Evolutionary conservation across 2,329 filamentous ascomycete species (phyloP), one percentile per base, ranked within the genome.

Genomic region (Claviceps monticola): DNA sequence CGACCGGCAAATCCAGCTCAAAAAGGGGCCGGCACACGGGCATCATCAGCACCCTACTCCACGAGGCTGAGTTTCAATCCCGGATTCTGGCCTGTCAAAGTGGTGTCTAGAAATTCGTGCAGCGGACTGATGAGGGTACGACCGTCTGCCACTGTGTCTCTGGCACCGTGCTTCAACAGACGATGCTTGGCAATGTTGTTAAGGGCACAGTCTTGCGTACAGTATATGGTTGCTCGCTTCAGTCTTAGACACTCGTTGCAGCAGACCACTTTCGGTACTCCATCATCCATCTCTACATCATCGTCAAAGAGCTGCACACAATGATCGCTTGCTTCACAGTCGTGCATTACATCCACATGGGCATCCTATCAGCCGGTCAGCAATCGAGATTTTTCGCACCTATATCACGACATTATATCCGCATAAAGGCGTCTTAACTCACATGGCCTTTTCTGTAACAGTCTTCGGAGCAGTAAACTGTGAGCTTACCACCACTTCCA

Each of bases 401-500:
- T 1, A n/a, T 3, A 4, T 19, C 5, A 3, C 11, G 5, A 11
- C 34, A 3, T 34, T 34, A 4, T 17, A 13, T 29, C 4, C 9
- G 9, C 9, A 4, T 11, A 4, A 9, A 13, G 16, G 13, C 26
- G 11, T 16, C 0, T 1, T 37, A 8, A 67, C 71, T 59, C 60
- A 75, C 74, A 48, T 70, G 67, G 48, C 66, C 67, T 41, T 66
- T 62, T 6, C 66, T 60, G 29, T 63, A 64, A 55, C 73, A 75
- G 23, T 62, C 62, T 6, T 70, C 64, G 1, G 71, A 72, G 58
- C 73, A 75, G 56, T 73, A 76, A 7, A 73, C 60, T 2, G 68
- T 69, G 51, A 71, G 56, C 34, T 60, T 61, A 48, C 62, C 60
- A 9, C 55, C 55, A 3, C 70, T 62, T 13, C 68, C 67, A 53